Percentiles rank a stretch among this genome's conserved stretches.
Evolutionary conservation across 371 early-diverging fungal genomes (phyloP).

Genomic region (Funneliformis caledonium): DNA sequence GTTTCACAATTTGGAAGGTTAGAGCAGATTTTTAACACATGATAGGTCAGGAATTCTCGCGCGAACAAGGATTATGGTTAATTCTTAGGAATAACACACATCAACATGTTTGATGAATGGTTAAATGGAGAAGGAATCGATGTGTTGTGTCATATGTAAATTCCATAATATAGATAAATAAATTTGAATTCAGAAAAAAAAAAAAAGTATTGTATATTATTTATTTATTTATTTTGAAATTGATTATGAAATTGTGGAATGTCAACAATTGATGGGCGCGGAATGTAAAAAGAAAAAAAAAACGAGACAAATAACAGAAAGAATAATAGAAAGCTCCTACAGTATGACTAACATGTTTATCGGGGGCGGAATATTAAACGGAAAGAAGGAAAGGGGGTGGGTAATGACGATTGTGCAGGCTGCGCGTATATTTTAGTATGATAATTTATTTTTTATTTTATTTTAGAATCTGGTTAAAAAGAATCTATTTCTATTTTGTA

Average conservation of each 20-base stretch:
- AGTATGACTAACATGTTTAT: constrained; percentile 1
- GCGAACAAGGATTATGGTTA: neutral
- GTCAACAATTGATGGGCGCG: neutral
- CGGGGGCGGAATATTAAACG: neutral
- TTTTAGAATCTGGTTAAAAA: neutral
- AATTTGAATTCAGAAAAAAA: neutral
- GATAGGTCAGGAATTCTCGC: neutral
- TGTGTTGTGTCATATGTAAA: neutral
- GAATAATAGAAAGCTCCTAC: neutral
- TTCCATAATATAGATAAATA: neutral
- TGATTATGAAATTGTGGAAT: constrained; percentile 3
- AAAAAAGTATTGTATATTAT: no score
- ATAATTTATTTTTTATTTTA: neutral
- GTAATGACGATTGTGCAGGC: neutral
- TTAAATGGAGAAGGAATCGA: neutral
- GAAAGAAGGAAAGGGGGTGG: neutral
- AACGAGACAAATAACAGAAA: no score
- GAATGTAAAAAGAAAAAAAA: neutral
- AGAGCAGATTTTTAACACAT: neutral
- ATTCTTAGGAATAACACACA: neutral
- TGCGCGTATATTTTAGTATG: neutral
- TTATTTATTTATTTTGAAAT: neutral
- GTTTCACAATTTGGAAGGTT: neutral
- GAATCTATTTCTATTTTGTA: neutral
- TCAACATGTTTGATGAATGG: neutral